phyloP scores from a whole-genome alignment of 257 asterid genomes.

The Apocynum venetum region DNA sequence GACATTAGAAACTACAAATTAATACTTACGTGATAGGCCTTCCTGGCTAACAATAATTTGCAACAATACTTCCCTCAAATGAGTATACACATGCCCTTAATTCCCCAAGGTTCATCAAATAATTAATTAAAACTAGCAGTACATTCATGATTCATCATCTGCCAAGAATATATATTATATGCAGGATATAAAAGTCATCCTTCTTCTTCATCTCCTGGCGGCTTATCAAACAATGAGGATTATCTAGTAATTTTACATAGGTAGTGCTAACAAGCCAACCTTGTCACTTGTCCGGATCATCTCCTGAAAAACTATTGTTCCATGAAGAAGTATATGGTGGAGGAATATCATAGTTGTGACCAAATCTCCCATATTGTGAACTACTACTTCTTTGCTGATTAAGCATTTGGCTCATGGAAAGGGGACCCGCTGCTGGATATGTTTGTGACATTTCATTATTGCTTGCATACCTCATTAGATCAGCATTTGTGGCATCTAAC shows the following conservation, averaged over 20 bases:
- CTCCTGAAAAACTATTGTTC: constrained; percentile 19
- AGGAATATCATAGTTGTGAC: constrained; percentile 26
- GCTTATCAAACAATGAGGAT: not conserved
- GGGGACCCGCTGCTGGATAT: not conserved
- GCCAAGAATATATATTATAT: no score
- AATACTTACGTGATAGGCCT: not conserved
- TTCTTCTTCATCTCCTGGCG: not conserved
- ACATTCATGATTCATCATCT: no score
- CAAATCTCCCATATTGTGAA: constrained; percentile 23
- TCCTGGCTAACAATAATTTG: not conserved
- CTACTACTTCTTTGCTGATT: constrained; percentile 7
- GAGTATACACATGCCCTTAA: not conserved
- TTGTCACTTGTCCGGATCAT: not conserved
- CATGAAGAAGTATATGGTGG: constrained; percentile 26
- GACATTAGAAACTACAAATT: no score
- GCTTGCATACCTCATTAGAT: constrained; percentile 43
- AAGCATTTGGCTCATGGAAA: constrained; percentile 2
- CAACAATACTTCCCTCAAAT: not conserved
- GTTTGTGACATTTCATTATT: constrained; percentile 5
- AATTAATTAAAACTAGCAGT: not conserved
- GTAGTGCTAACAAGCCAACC: no score
- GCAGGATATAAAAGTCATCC: not conserved
- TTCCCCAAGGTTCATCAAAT: not conserved
- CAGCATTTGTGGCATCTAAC: constrained; percentile 65
- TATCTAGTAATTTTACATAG: not conserved